Conservation (phyloP, 1,139 yeast genomes). For the Yamadazyma oceani region DNA sequence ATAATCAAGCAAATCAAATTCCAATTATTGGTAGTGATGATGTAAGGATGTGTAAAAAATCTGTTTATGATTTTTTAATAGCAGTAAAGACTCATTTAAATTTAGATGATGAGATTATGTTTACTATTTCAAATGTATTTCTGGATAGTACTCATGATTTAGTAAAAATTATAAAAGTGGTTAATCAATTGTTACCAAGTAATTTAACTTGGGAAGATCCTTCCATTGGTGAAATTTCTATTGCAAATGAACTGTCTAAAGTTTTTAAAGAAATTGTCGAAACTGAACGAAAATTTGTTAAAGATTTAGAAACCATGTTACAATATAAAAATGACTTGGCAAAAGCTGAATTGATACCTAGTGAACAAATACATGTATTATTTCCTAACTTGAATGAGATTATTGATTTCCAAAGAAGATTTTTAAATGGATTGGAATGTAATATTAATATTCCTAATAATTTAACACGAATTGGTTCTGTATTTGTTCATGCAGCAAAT, state of each 20-base stretch:
- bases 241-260: slow-evolving; percentile 62
- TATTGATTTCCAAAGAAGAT: slow-evolving; percentile 89
- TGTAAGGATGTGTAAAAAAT: slow-evolving; percentile 79
- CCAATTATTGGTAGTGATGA: slow-evolving; percentile 72
- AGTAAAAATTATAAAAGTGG: slow-evolving; percentile 68
- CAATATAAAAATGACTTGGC: slow-evolving; percentile 68
- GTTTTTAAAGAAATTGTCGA: slow-evolving; percentile 82
- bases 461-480: slow-evolving; percentile 83
- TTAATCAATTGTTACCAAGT: slow-evolving; percentile 49
- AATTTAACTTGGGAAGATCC: slow-evolving; percentile 15
- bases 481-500: slow-evolving; percentile 74
- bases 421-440: slow-evolving; percentile 84
- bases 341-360: slow-evolving; percentile 64
- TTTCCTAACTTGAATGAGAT: slow-evolving; percentile 87
- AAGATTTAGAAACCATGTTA: slow-evolving; percentile 76
- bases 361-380: slow-evolving; percentile 76
- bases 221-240: slow-evolving; percentile 27
- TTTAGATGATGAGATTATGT: slow-evolving; percentile 71
- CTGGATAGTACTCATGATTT: slow-evolving; percentile 80
- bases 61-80: slow-evolving; percentile 84
- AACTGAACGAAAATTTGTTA: slow-evolving; percentile 90
- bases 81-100: slow-evolving; percentile 81
- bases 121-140: slow-evolving; percentile 88
- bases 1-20: slow-evolving; percentile 36
- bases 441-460: slow-evolving; percentile 74